Evolutionary conservation across 305 asterid species (phyloP), one percentile per base, ranked within the genome.

Genomic region (Striga hermonthica): DNA sequence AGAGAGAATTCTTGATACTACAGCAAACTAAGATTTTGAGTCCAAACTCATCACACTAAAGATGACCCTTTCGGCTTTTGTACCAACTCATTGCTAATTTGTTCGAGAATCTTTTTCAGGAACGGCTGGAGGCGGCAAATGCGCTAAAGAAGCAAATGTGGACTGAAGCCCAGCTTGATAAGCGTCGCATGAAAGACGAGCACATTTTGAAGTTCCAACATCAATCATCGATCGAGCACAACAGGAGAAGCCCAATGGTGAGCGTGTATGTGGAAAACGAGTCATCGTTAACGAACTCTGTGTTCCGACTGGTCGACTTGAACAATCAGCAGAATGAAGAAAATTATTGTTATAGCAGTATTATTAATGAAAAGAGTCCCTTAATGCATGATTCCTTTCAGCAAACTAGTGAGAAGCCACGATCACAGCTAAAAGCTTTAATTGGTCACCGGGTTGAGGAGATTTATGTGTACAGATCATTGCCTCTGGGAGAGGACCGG

Each of bases 401-500:
- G 52, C 77, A 74, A 66, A 70, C 64, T 52, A 43, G 43, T 49
- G 94, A 86, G 76, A 80, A 84, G 69, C 80, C 94, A 57, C 86
- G 90, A 57, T 70, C 75, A 80, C 86, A 83, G 85, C 68, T 83
- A 48, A 86, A 86, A 76, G 75, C 94, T 44, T 84, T 76, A 61
- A 79, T 86, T 57, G 84, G 88, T 60, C 95, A 86, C 64, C 76
- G 66, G 72, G 91, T 88, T 14, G 95, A 86, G 70, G 95, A 86
- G 69, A 79, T 77, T 82, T 84, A 79, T 65, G 83, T 73, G 16
- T 84, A 80, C 72, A 79, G 90, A 77, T 86, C 94, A 16, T 75
- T 86, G 58, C 90, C 94, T 68, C 74, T 86, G 53, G 94, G 90
- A 70, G 86, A 78, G 72, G 94, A 86, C 80, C 75, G 94, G 63